Evolutionary conservation across 345 rosid genomes (phyloP).

Genomic region (Brassica incana): DNA sequence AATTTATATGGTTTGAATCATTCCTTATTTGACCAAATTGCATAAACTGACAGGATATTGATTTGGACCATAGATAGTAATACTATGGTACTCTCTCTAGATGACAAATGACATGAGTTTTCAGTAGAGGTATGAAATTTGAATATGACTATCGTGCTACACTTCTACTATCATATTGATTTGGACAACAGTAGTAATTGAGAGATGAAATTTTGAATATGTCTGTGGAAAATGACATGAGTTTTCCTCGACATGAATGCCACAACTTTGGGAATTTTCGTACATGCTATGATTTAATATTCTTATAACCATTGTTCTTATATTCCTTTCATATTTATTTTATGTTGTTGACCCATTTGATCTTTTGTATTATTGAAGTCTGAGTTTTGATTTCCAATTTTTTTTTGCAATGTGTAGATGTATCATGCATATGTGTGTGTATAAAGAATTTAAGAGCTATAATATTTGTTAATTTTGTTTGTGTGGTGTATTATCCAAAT

Average conservation of each 20-base stretch:
- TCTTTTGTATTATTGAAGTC: not conserved
- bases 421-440: not conserved
- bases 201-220: not conserved
- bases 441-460: not conserved
- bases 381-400: not conserved
- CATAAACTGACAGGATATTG: not conserved
- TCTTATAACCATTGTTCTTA: not conserved
- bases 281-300: constrained; percentile 4
- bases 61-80: constrained; percentile 7
- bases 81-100: not conserved
- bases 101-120: not conserved
- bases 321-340: not conserved
- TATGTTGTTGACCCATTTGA: not conserved
- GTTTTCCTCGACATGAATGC: constrained; percentile 25
- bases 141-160: not conserved
- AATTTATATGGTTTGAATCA: not conserved
- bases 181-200: not conserved
- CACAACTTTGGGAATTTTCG: constrained; percentile 24
- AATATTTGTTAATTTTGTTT: not conserved
- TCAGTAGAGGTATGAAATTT: not conserved
- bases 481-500: not conserved
- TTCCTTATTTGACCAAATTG: not conserved
- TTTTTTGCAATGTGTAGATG: not conserved
- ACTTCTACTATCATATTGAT: not conserved
- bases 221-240: constrained; percentile 20